Evolutionary conservation across 2,329 filamentous ascomycete species (phyloP).

Genomic region (Fusarium praegraminearum): DNA sequence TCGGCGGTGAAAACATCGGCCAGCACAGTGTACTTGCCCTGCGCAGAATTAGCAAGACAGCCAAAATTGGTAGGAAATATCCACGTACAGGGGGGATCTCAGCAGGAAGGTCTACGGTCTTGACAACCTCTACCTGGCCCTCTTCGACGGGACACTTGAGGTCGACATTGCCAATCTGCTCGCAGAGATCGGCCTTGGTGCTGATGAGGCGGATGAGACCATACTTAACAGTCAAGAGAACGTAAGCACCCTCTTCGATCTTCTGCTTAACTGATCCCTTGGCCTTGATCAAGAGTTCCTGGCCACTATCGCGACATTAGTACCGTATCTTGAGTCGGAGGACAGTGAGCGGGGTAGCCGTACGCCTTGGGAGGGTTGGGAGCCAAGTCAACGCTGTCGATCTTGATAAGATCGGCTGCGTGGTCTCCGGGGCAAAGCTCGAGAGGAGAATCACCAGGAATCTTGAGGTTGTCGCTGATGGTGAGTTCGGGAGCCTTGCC

Average conservation of each 20-base stretch:
- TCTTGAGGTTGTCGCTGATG: slow-evolving; percentile 67
- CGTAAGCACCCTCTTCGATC: slow-evolving; percentile 82
- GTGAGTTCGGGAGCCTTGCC: slow-evolving; percentile 54
- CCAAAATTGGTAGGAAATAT: slow-evolving; percentile 34
- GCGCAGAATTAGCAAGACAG: slow-evolving; percentile 16
- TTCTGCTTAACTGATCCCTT: slow-evolving; percentile 77
- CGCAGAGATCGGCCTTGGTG: slow-evolving; percentile 85
- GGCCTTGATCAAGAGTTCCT: slow-evolving; percentile 82
- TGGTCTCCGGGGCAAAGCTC: slow-evolving; percentile 79
- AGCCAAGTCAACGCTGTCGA: slow-evolving; percentile 81
- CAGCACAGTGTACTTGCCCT: slow-evolving; percentile 91
- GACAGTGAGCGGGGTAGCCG: slow-evolving; percentile 53
- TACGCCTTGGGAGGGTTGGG: slow-evolving; percentile 93
- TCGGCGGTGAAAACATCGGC: slow-evolving; percentile 86
- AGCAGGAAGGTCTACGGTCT: slow-evolving; percentile 85
- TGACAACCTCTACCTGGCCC: slow-evolving; percentile 78
- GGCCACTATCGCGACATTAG: slow-evolving; percentile 69
- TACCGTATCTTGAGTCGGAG: slow-evolving; percentile 9
- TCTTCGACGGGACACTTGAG: slow-evolving; percentile 88
- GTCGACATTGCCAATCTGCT: slow-evolving; percentile 89
- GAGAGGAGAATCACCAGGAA: slow-evolving; percentile 88
- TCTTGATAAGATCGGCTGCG: slow-evolving; percentile 75
- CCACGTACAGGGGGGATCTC: slow-evolving; percentile 87
- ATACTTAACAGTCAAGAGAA: slow-evolving; percentile 90
- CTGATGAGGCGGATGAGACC: slow-evolving; percentile 90